Base-by-base conservation (phyloP, 1,139 yeast genomes). In the Pichia sp. region DNA sequence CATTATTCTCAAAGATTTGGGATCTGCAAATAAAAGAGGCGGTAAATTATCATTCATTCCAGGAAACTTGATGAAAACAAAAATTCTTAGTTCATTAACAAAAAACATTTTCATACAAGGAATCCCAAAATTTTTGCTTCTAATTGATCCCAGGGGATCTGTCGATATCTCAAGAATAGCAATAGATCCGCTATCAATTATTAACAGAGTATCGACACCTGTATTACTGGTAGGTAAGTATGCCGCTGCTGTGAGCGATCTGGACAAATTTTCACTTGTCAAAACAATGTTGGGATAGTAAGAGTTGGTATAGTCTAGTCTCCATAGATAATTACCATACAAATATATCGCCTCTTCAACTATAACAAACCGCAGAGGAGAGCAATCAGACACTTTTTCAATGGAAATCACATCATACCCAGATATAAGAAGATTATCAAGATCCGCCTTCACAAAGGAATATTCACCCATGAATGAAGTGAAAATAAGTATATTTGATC, bases 321-420 rank as follows among this genome's bases (percentile, higher is more conserved):
- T 56, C 78, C 79, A 77, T 4, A 67, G 38, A 14, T 59, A 55
- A 36, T 67, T 66, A 15, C 72, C 62, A 8, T 57, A 46, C 1
- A 71, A 34, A 32, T 50, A 56, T 15, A 48, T 38, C 6, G 33
- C 22, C 2, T 30, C 10, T 0, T 36, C 15, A 19, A 23, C 28
- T 8, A 26, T 22, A 2, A 36, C 25, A 8, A 26, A 14, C 15
- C 15, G 18, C 18, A 26, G 30, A 15, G 30, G 18, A 26, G 30
- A 26, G 14, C 10, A 26, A 26, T 26, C 30, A 14, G 30, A 17
- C 14, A 26, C 2, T 10, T 26, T 26, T 26, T 26, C 18, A 2
- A 4, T 14, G 3, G 18, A 4, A 14, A 6, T 8, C 7, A 26
- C 2, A 7, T 26, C 30, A 14, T 14, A 14, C 15, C 30, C 30